These are phyloP conservation scores for Hirsutella rhossiliensis DNA, from an alignment of 2,329 filamentous ascomycete species.

Conservation along the genomic window DNA sequence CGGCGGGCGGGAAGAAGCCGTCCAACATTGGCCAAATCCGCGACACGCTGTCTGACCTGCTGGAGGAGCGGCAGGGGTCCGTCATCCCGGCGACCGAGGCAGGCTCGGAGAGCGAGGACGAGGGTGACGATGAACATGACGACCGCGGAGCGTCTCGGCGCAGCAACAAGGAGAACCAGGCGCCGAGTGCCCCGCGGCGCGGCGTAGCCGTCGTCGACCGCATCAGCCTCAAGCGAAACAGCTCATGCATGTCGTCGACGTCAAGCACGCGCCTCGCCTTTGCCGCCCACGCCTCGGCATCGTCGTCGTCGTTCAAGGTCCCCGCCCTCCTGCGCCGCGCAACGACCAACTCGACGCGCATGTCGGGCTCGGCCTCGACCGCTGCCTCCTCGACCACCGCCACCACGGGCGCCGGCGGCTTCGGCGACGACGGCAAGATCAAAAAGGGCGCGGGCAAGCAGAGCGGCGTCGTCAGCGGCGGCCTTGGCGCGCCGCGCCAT, in stretches of 20 bases:
- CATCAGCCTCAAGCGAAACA: slow-evolving; percentile 53
- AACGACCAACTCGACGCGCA: slow-evolving; percentile 48
- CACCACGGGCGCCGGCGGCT: slow-evolving; percentile 19
- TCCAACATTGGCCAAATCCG: slow-evolving; percentile 69
- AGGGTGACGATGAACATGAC: slow-evolving; percentile 22
- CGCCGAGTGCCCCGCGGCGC: slow-evolving; percentile 20
- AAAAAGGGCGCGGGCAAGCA: slow-evolving; percentile 48
- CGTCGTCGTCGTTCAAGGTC: slow-evolving; percentile 45
- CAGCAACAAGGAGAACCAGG: slow-evolving; percentile 39
- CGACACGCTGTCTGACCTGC: slow-evolving; percentile 69
- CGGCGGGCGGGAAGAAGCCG: slow-evolving; percentile 52
- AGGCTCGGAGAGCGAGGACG: slow-evolving; percentile 29
- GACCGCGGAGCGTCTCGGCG: slow-evolving; percentile 13
- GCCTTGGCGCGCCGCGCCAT: slow-evolving; percentile 13
- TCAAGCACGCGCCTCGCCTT: slow-evolving; percentile 42
- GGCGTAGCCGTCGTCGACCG: slow-evolving; percentile 53
- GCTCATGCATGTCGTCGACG: slow-evolving; percentile 24
- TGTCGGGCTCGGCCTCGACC: slow-evolving; percentile 17
- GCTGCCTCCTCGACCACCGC: slow-evolving; percentile 13
- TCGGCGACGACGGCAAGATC: slow-evolving; percentile 40
- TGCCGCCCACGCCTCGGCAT: slow-evolving; percentile 26
- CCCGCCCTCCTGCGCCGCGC: slow-evolving; percentile 62
- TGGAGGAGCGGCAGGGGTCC: slow-evolving; percentile 52
- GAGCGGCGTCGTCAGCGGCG: slow-evolving; percentile 42
- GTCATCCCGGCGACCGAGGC: slow-evolving; percentile 32